Evolutionary conservation across 768 basidiomycete genomes (phyloP), one percentile per base, ranked within the genome.

Genomic region (Coprinellus micaceus): DNA sequence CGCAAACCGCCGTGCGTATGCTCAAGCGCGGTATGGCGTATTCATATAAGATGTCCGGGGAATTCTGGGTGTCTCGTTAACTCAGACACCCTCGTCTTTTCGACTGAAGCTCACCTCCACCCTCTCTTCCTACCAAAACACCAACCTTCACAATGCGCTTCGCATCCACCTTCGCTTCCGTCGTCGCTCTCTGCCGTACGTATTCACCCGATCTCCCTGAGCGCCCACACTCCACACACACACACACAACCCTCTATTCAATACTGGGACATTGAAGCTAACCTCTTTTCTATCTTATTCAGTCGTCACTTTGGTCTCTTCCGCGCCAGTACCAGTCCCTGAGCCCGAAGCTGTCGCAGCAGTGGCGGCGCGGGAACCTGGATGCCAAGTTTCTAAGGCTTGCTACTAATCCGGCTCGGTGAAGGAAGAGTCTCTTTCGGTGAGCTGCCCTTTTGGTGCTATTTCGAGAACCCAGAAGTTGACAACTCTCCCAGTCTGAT

Each of bases 141-240:
- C 7, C 26, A 15, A 21, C 29, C 4, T 40, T 39, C 33, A 52
- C 17, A 24, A 53, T 53, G 52, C 52, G 52, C 15, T 53, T 53
- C 39, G 41, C 52, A 19, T 21, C 52, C 37, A 21, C 39, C 39
- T 44, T 53, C 39, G 52, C 28, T 28, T 53, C 52, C 28, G 10
- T 53, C 40, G 40, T 19, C 37, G 37, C 41, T 29, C 17, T 44
- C 24, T 53, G 52, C 52, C 15, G 52, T 53, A 44, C 6, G 52
- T 53, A 29, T n/a, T n/a, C n/a, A n/a, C n/a, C n/a, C n/a, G n/a
- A n/a, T n/a, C n/a, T n/a, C n/a, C n/a, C n/a, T n/a, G n/a, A n/a
- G n/a, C n/a, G n/a, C n/a, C n/a, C n/a, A n/a, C n/a, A n/a, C n/a
- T n/a, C n/a, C n/a, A n/a, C n/a, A n/a, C n/a, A n/a, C n/a, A n/a